Evolutionary conservation across 352 stramenopile genomes (phyloP), one percentile per base, ranked within the genome.

Genomic region (Globisporangium ultimum): DNA sequence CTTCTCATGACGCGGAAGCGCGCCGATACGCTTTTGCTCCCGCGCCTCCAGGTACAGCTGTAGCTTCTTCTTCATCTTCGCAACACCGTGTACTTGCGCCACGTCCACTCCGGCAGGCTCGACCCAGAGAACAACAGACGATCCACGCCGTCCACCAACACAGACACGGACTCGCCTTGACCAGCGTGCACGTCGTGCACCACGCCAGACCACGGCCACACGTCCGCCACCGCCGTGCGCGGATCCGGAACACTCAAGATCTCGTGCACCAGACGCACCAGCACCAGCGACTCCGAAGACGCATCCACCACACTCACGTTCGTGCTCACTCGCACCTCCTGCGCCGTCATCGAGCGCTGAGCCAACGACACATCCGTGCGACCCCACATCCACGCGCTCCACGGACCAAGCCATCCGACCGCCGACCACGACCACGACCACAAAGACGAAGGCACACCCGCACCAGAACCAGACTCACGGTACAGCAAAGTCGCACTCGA

Each of bases 21-120:
- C 60, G 2, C 67, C 66, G 0, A 91, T 21, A 5, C 61, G 64
- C 14, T 64, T 63, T 32, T 80, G 58, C 40, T 84, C 70, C 14
- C 66, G 61, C 0, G 67, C 76, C 12, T 80, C 59, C 2, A 76
- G 13, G 55, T 88, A 87, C 18, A 86, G 42, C 22, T 70, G 34
- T 42, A 88, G 58, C 24, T 81, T 83, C 48, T 82, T 87, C 60
- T 87, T 88, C 36, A 84, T 78, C 48, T 72, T 71, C 8, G 62
- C 55, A n/a, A 91, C 63, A 8, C 77, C 77, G 1, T 60, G 56
- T 0, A 91, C 24, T 32, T 32, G 24, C 5, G 24, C 24, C 24
- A 32, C 24, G 24, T 32, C n/a, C 24, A 32, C 24, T 32, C 24
- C 24, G 5, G 24, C 34, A 17, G 15, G 22, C 18, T 45, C 45